Evolutionary conservation across 306 rosid species (phyloP).

Genomic region (Glycine latifolia): DNA sequence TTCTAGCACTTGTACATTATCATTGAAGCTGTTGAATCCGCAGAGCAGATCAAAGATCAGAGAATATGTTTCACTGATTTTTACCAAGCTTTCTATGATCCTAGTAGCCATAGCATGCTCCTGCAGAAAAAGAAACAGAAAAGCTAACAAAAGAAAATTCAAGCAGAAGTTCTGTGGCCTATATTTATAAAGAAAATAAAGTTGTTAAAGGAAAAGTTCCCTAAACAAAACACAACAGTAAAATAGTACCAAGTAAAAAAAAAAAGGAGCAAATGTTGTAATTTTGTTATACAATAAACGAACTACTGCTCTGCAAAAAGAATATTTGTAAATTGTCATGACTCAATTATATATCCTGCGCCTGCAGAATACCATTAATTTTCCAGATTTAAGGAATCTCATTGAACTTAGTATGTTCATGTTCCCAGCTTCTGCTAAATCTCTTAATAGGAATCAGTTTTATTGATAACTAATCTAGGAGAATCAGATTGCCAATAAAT

Average conservation of each 20-base stretch:
- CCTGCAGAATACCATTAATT: background rate
- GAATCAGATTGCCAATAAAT: background rate
- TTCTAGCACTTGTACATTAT: slow-evolving; percentile 28
- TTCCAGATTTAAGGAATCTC: slow-evolving; percentile 1
- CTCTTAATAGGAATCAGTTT: background rate
- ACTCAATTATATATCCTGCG: background rate
- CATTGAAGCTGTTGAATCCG: slow-evolving; percentile 26
- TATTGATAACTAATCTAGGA: too few relatives aligned
- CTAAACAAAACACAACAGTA: background rate
- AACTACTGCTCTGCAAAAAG: background rate
- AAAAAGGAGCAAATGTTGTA: background rate
- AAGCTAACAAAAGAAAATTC: background rate
- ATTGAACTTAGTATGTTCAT: background rate
- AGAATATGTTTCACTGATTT: slow-evolving; percentile 20
- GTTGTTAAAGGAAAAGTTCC: slow-evolving; percentile 20
- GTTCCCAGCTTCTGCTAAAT: background rate
- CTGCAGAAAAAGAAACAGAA: slow-evolving; percentile 21
- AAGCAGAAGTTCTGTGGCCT: background rate
- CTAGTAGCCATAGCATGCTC: slow-evolving; percentile 36
- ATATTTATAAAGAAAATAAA: background rate
- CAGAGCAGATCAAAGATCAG: slow-evolving; percentile 8
- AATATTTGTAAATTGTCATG: background rate
- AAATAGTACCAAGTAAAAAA: background rate
- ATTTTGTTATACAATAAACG: background rate
- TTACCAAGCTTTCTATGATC: slow-evolving; percentile 24